Base-by-base conservation (phyloP, 148 eudicot genomes). In the Chenopodium berlandieri region DNA sequence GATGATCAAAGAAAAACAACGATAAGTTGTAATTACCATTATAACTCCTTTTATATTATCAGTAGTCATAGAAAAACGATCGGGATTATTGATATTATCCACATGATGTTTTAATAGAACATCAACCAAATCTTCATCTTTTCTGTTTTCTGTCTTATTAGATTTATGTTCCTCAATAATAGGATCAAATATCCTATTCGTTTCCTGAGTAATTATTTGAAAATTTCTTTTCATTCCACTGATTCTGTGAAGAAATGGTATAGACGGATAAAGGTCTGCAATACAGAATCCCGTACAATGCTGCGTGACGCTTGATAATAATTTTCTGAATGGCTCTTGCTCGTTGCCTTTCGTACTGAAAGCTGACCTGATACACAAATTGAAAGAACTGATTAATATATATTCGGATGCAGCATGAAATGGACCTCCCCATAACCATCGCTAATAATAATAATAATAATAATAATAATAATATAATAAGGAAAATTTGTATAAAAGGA, bases 221-320 rank as follows among this genome's bases (percentile, higher is more conserved):
- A 79, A n/a, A 44, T 80, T 82, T 11, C 71, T 37, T 37, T 37
- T 37, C 40, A 37, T 22, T 56, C 34, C 66, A 22, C 79, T 72
- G 0, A 87, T 48, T 50, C 34, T 14, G 46, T 83, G 78, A 46
- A 87, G 69, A 19, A 74, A 68, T 22, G 85, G 75, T 0, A 58
- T 12, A 0, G 87, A 87, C 8, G 85, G 86, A 75, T 81, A 87
- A 12, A 88, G 52, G 60, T 88, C 88, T 34, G 87, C 85, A 3
- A 76, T 16, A 32, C 60, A 58, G 52, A 86, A 88, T 3, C 85
- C 88, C 0, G 82, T 79, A 10, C 77, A 48, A 46, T 67, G 16
- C 12, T 77, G 66, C 11, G 81, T n/a, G 1, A 67, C 78, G 34
- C 73, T 80, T 71, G 70, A 54, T 1, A 80, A 27, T 1, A 81